Evolutionary conservation across 345 rosid species (phyloP), one percentile per base, ranked within the genome.

Genomic region (Pugionium dolabratum): DNA sequence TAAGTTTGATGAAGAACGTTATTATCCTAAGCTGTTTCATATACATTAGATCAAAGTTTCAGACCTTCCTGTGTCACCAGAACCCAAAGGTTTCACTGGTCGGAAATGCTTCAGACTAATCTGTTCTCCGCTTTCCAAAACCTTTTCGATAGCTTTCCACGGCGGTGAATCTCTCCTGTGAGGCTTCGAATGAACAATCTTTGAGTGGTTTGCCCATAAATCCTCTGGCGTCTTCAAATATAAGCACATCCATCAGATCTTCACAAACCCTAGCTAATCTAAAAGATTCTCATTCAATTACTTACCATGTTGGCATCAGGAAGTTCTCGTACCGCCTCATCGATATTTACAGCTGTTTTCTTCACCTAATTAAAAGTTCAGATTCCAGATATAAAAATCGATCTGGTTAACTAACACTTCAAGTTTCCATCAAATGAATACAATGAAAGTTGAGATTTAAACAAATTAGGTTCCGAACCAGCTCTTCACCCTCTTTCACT

Each of bases 21-120:
- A 5, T 50, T 51, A 30, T 1, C 39, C 48, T 1, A 32, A 47
- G 3, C 1, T n/a, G 45, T 32, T 28, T 43, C 42, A 51, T 18
- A 18, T 18, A 18, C 18, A 18, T 3, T 44, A 53, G 27, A 52
- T 45, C 8, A 66, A 42, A 46, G 29, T 47, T 39, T 54, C 64
- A 58, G 40, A 92, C 96, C 98, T 87, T 78, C 98, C 98, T n/a
- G 97, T 90, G 77, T 93, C 98, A 67, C 98, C 98, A 2, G 96
- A 88, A 60, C 97, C 98, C 79, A 93, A 73, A 39, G 97, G 94
- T 72, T 90, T 93, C 57, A 90, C 73, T 6, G 94, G 98, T 79
- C 74, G 76, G 63, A 93, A 93, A 84, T 93, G 96, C 59, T 86
- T 76, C 54, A 90, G 74, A 41, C 96, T 84, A 62, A 93, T 82